Evolutionary conservation across 306 rosid species (phyloP), one percentile per base, ranked within the genome.

Genomic region (Quercus alba): DNA sequence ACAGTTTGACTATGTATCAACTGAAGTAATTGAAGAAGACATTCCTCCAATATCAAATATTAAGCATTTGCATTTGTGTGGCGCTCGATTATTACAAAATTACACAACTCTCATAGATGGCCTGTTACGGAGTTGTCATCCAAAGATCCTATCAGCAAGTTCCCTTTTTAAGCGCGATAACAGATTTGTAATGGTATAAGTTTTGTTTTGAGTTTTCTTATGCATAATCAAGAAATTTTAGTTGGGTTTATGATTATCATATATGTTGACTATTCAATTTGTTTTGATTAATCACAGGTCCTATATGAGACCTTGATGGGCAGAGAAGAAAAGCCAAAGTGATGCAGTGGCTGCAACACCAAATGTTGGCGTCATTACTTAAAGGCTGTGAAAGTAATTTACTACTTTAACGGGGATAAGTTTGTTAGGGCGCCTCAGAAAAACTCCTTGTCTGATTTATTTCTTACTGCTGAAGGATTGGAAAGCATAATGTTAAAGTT

Each of bases 101-200:
- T 77, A 55, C 20, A 25, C 52, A 8, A 17, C 35, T 41, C 55
- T 77, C 35, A 30, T 77, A 11, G 63, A 78, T 69, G 75, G 73
- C 5, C 15, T 85, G 61, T 49, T 85, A 1, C 81, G 81, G 81
- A 54, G 69, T 17, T 81, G 81, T 28, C 83, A 56, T 41, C 85
- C 83, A 10, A 61, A 0, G 14, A 7, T 41, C 72, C 61, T 78
- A 1, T 0, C 46, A 28, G 28, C 72, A 6, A 58, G 21, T 5
- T 15, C 35, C 72, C 31, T 44, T n/a, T 13, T 3, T 12, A 4
- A 11, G 14, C 3, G 15, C 52, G 0, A 46, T 7, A 41, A 41
- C 46, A 41, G 10, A 49, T 11, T 49, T 0, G 5, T 49, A 49
- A 49, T 10, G 54, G 54, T 49, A 49, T 12, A 12, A 10, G 15